Base-by-base conservation (phyloP, 768 basidiomycete genomes). In the Nidula microcarpa region DNA sequence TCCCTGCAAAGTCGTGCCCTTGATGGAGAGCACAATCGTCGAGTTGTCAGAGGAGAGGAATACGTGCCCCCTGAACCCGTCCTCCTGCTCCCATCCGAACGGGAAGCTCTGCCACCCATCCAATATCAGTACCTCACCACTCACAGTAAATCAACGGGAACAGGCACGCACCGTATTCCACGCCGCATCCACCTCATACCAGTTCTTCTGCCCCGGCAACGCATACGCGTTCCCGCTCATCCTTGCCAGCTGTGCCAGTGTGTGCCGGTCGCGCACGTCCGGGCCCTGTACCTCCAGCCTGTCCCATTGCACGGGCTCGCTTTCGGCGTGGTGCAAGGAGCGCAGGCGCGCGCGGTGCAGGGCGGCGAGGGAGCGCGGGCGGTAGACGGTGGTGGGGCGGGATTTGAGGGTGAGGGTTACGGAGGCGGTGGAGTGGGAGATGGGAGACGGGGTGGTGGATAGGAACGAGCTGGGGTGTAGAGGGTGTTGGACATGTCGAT, bases 161-260 rank as follows among this genome's bases (percentile, higher is more conserved):
- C 41, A 11, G 35, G 33, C 33, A 62, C 70, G 57, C 63, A 72
- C 79, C 50, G 59, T 76, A 55, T 92, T 94, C 89, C 89, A 98
- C 0, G 79, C 73, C 2, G 68, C 63, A 61, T 89, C 89, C 2
- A 93, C 68, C 33, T 91, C 86, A 58, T 89, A 95, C 95, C 94
- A 97, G 48, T 84, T 85, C 48, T 73, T 77, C 60, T 75, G 70
- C 5, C 84, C 82, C 13, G 89, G 87, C 33, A 83, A 65, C 9
- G 86, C 82, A 70, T 98, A 98, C 1, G 96, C 95, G 64, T 98
- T 91, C 35, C 85, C 90, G 8, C 86, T 77, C 87, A 98, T 95
- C 53, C 90, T 73, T 67, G 89, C 94, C 32, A 98, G 77, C 64
- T 93, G 86, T 2, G 78, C 75, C 5, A 98, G 71, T 0, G 94